Conservation (phyloP, 2,329 filamentous ascomycete species). For the Verticillium nonalfalfae region DNA sequence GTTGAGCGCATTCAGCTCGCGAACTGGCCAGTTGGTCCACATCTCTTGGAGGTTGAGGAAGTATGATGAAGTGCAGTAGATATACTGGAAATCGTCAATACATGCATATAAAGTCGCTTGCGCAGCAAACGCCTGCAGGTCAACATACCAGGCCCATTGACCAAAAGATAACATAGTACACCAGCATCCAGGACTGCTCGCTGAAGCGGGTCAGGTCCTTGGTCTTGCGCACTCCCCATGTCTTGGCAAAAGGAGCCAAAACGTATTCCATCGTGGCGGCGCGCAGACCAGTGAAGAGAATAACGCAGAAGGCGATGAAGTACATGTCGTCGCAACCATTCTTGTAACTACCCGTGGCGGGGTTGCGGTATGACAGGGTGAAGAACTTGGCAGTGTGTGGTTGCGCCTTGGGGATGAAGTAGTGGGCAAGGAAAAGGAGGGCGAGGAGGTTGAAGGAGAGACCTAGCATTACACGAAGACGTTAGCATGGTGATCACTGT, state of each 20-base stretch:
- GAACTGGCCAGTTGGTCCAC: slow-evolving; percentile 79
- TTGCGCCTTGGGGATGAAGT: slow-evolving; percentile 74
- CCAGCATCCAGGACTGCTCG: slow-evolving; percentile 86
- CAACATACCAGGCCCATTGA: slow-evolving; percentile 69
- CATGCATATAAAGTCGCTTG: too few relatives aligned
- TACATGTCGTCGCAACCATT: slow-evolving; percentile 75
- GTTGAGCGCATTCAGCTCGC: slow-evolving; percentile 65
- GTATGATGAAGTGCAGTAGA: slow-evolving; percentile 72
- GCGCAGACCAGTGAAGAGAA: slow-evolving; percentile 81
- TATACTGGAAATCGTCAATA: slow-evolving; percentile 51
- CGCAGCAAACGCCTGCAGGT: background rate
- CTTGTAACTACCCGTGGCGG: slow-evolving; percentile 61
- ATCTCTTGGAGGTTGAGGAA: slow-evolving; percentile 71
- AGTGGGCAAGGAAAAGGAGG: slow-evolving; percentile 74
- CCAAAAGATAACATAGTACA: slow-evolving; percentile 83
- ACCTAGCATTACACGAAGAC: slow-evolving; percentile 33
- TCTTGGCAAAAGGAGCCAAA: slow-evolving; percentile 68
- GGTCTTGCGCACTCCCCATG: slow-evolving; percentile 64
- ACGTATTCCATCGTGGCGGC: slow-evolving; percentile 83
- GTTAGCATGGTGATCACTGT: slow-evolving; percentile 14
- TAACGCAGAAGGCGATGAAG: slow-evolving; percentile 70
- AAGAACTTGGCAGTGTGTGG: slow-evolving; percentile 83
- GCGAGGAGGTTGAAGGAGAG: slow-evolving; percentile 81
- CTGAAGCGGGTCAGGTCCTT: slow-evolving; percentile 81
- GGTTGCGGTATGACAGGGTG: slow-evolving; percentile 75